Evolutionary conservation across 163 green algal species (phyloP).

Genomic region (Scenedesmus sp.): DNA sequence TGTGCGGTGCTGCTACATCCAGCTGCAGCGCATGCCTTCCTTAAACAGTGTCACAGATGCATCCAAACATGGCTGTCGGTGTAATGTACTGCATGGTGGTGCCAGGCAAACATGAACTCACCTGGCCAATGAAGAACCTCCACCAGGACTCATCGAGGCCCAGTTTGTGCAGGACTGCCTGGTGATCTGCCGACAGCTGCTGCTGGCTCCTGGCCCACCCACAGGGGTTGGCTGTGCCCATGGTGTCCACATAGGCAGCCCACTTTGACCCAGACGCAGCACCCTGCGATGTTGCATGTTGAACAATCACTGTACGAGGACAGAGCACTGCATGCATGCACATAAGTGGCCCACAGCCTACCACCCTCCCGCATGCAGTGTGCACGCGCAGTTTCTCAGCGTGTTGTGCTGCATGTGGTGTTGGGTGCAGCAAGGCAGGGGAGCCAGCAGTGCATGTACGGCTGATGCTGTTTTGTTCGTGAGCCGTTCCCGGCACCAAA

Average conservation of each 20-base stretch:
- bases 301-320: neutral
- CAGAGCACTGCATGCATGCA: no score
- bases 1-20: no score
- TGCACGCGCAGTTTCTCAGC: no score
- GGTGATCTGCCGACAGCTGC: constrained; percentile 20
- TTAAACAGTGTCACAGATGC: no score
- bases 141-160: constrained; percentile 31
- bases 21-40: no score
- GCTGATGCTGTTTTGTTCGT: no score
- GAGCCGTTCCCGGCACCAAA: no score
- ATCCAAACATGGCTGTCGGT: neutral
- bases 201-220: constrained; percentile 23
- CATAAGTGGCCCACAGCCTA: no score
- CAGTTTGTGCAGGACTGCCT: neutral
- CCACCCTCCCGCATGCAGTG: no score
- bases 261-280: constrained; percentile 1
- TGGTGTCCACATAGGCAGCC: neutral
- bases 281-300: neutral
- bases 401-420: no score
- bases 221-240: neutral
- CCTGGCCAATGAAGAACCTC: constrained; percentile 39
- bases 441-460: neutral
- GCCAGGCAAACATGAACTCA: neutral
- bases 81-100: neutral
- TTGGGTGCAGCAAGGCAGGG: neutral